Evolutionary conservation across 2,329 filamentous ascomycete genomes (phyloP).

Genomic region (Fusarium anguioides): DNA sequence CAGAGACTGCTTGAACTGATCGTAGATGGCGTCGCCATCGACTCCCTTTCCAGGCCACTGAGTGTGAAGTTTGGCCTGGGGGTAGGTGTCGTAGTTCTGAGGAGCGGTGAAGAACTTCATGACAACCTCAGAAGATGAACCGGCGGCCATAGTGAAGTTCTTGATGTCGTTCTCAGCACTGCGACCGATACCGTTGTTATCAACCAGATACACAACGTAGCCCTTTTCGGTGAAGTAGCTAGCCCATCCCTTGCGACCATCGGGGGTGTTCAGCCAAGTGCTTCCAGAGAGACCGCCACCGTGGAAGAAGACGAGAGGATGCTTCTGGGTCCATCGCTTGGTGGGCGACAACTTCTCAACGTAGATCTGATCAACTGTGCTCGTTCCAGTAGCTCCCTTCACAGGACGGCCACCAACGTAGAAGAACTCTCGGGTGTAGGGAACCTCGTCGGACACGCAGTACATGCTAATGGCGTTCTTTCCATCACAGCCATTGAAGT

Average conservation of each 20-base stretch:
- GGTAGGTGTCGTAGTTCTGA: slow-evolving; percentile 20
- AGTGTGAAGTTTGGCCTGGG: slow-evolving; percentile 29
- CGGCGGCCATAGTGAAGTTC: slow-evolving; percentile 10
- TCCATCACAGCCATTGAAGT: slow-evolving; percentile 11
- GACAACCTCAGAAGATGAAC: slow-evolving; percentile 20
- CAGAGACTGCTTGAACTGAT: slow-evolving; percentile 34
- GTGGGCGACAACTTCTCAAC: slow-evolving; percentile 31
- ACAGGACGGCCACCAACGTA: slow-evolving; percentile 24
- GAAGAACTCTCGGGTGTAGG: slow-evolving; percentile 34
- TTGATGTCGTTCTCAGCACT: slow-evolving; percentile 14
- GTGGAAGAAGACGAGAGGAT: slow-evolving; percentile 36
- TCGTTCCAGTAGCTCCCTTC: slow-evolving; percentile 20
- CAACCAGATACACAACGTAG: slow-evolving; percentile 28
- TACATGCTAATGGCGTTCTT: slow-evolving; percentile 24
- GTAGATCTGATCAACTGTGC: slow-evolving; percentile 34
- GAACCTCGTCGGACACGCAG: slow-evolving; percentile 16
- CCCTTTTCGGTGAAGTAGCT: slow-evolving; percentile 29
- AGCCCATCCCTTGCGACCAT: slow-evolving; percentile 32
- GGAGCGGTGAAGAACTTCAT: slow-evolving; percentile 31
- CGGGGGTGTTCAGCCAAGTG: slow-evolving; percentile 36
- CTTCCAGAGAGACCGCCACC: slow-evolving; percentile 33
- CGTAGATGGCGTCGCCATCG: slow-evolving; percentile 22
- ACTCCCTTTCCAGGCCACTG: slow-evolving; percentile 34
- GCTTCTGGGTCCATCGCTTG: neutral
- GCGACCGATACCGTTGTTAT: slow-evolving; percentile 22